Base-by-base conservation (phyloP, 202 grass and related monocot species). In the Zoysia matrella region DNA sequence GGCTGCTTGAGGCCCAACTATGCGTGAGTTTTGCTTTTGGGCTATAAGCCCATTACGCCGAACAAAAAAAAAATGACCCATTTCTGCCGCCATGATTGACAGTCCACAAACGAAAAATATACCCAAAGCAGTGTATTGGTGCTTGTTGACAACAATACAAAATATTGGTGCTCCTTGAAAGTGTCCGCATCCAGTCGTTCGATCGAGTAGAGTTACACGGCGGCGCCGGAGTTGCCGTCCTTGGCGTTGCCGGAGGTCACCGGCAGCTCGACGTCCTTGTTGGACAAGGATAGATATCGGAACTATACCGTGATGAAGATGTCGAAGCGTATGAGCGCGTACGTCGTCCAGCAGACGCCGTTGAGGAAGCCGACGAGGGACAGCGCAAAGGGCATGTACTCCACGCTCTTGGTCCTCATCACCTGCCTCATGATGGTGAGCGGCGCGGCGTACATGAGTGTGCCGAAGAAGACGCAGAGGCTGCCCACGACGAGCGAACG, bases 371-470 rank as follows among this genome's bases (percentile, higher is more conserved):
- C 56, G 43, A 75, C 86, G 3, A 92, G 8, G 0, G 90, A 86
- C n/a, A 92, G 58, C 50, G 71, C 22, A 60, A 92, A 86, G 0
- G 83, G 90, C 90, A 88, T 92, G 86, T 92, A 88, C 83, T 88
- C 14, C 41, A 92, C 90, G 60, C 86, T 92, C 75, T 72, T 72
- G 7, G 89, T 88, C 40, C 11, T 18, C 57, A 91, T 91, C 14
- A 91, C 85, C 5, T 82, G 64, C 82, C 50, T 88, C 90, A 88
- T 92, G 71, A 92, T 16, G 5, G 86, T 86, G 47, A 92, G 75
- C n/a, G 86, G 90, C 43, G 90, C 12, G 2, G 82, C 90, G 72
- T 92, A 92, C 90, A 89, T 89, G 74, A 84, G 44, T 5, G 83
- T 84, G 44, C 80, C 83, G 73, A 92, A 92, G 57, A 92, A 76